A percentile compares a stretch with the other conserved stretches of the same genome.
Conservation (phyloP, 2,329 filamentous ascomycete species). For the Epichloe elymi region DNA sequence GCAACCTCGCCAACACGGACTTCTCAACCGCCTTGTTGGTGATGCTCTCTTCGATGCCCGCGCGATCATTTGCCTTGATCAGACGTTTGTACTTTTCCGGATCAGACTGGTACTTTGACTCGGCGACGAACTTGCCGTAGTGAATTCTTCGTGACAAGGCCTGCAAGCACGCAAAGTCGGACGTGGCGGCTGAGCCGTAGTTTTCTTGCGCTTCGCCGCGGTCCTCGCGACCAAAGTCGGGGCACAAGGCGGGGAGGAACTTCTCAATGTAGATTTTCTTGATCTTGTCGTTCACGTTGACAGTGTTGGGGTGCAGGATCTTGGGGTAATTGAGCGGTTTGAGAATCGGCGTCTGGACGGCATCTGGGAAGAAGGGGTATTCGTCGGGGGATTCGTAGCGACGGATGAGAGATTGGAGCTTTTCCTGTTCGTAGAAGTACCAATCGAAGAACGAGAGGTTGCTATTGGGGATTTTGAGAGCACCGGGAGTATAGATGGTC, state of each 20-base stretch:
- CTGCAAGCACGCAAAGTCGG: constrained; percentile 82
- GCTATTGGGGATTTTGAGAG: constrained; percentile 62
- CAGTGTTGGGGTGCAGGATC: constrained; percentile 76
- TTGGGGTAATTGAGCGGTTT: constrained; percentile 75
- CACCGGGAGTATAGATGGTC: constrained; percentile 72
- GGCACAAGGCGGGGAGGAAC: constrained; percentile 74
- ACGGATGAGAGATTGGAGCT: constrained; percentile 80
- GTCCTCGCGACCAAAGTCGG: constrained; percentile 63
- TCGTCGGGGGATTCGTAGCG: constrained; percentile 95
- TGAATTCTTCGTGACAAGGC: constrained; percentile 83
- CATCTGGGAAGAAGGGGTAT: constrained; percentile 88
- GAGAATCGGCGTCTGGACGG: constrained; percentile 69
- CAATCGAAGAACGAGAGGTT: constrained; percentile 82
- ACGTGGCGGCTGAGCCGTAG: constrained; percentile 84
- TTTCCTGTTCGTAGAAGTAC: constrained; percentile 82
- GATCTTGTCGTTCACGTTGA: constrained; percentile 81
- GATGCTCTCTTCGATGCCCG: constrained; percentile 78
- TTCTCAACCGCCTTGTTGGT: constrained; percentile 81
- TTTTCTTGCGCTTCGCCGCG: constrained; percentile 82
- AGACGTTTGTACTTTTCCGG: constrained; percentile 66
- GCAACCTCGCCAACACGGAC: constrained; percentile 76
- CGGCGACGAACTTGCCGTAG: constrained; percentile 97
- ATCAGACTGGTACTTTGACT: constrained; percentile 84
- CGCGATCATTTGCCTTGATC: constrained; percentile 68
- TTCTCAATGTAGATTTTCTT: constrained; percentile 72